A percentile compares a stretch with the other conserved stretches of the same genome.
phyloP scores from a whole-genome alignment of 768 basidiomycete genomes.

The Russula sp. region DNA sequence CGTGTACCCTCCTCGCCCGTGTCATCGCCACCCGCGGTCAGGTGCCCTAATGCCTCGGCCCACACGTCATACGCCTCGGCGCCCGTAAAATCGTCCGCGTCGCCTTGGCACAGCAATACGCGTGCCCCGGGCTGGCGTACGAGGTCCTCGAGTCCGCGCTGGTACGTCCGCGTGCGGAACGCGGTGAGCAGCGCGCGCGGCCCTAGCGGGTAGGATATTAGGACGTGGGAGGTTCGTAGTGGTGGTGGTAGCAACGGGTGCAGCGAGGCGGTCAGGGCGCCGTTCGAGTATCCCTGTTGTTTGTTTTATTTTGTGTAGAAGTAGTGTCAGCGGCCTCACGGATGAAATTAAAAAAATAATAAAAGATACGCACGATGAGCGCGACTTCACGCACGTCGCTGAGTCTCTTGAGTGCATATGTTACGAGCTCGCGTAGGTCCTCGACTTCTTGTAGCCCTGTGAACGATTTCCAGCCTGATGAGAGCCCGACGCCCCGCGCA shows the following conservation, averaged over 20 bases:
- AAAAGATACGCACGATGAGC: constrained; percentile 53
- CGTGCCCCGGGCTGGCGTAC: constrained; percentile 39
- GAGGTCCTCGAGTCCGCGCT: constrained; percentile 42
- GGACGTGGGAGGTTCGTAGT: constrained; percentile 54
- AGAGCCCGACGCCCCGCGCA: constrained; percentile 68
- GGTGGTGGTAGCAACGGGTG: constrained; percentile 45
- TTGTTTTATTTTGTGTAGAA: no score
- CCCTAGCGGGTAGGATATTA: constrained; percentile 73
- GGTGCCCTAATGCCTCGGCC: constrained; percentile 34
- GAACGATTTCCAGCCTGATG: constrained; percentile 65
- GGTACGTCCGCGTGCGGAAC: constrained; percentile 54
- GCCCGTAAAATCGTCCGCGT: constrained; percentile 64
- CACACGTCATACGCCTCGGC: constrained; percentile 47
- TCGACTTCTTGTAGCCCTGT: constrained; percentile 63
- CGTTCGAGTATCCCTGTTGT: constrained; percentile 75
- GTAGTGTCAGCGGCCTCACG: no score
- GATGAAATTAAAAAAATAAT: no score
- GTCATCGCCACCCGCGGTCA: neutral
- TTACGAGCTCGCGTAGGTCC: constrained; percentile 58
- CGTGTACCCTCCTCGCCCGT: neutral
- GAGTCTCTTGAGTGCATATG: constrained; percentile 43
- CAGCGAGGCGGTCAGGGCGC: constrained; percentile 63
- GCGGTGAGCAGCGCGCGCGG: constrained; percentile 61
- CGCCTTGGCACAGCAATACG: constrained; percentile 60
- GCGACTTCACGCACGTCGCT: constrained; percentile 43